These are phyloP conservation scores for Davidsoniella eucalypti DNA, from an alignment of 2,329 filamentous ascomycete genomes.

Conservation along the genomic window DNA sequence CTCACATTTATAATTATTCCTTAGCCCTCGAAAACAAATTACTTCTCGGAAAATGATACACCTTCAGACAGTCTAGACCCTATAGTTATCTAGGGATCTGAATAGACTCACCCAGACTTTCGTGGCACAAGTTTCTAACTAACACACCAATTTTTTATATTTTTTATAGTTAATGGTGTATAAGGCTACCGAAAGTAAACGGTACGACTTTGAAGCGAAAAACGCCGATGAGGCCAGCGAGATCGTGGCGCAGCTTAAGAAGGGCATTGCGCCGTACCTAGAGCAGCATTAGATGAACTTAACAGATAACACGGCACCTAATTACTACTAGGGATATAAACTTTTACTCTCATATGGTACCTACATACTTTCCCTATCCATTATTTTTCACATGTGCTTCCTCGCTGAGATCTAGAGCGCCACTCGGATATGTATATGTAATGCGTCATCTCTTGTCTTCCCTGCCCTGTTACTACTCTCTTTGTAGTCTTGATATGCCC, in stretches of 20 bases:
- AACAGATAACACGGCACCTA: no score
- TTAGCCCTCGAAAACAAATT: background rate
- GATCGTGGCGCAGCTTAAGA: constrained; percentile 64
- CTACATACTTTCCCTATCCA: background rate
- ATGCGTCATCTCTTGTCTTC: no score
- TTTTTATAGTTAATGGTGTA: constrained; percentile 47
- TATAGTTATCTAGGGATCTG: background rate
- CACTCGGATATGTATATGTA: no score
- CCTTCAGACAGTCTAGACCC: background rate
- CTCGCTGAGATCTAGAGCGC: background rate
- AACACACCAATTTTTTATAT: background rate
- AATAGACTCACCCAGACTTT: background rate
- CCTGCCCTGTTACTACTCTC: no score
- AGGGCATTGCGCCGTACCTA: constrained; percentile 51
- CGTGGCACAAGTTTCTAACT: background rate
- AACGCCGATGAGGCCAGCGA: constrained; percentile 56
- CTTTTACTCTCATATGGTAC: background rate
- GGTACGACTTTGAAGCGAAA: constrained; percentile 74
- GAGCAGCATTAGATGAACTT: constrained; percentile 18
- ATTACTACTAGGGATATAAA: background rate
- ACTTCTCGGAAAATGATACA: background rate
- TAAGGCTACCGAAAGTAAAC: constrained; percentile 57
- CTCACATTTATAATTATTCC: background rate
- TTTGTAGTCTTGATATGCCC: no score
- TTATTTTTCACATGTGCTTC: background rate